These are phyloP conservation scores for Meira miltonrushii DNA, from an alignment of 1,284 basidiomycete species.

Conservation along the genomic window DNA sequence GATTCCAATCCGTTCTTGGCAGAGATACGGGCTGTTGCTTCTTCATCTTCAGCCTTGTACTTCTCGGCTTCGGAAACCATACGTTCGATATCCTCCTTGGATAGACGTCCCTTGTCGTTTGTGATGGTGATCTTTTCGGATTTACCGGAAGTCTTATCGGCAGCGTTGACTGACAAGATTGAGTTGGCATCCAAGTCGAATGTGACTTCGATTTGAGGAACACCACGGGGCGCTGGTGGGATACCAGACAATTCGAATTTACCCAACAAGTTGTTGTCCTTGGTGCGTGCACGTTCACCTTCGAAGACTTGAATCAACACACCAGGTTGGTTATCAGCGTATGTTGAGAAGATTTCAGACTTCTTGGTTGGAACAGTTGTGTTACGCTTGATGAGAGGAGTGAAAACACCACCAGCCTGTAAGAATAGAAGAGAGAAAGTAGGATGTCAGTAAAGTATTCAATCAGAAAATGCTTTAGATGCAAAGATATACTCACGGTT, in stretches of 20 bases:
- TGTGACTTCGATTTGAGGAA: slow-evolving; percentile 95
- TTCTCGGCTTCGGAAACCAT: slow-evolving; percentile 69
- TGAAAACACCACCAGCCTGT: slow-evolving; percentile 91
- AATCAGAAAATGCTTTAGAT: background rate
- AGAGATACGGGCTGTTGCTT: slow-evolving; percentile 64
- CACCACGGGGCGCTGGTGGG: slow-evolving; percentile 95
- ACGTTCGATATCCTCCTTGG: slow-evolving; percentile 96
- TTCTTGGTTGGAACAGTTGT: slow-evolving; percentile 99
- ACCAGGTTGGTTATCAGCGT: slow-evolving; percentile 98
- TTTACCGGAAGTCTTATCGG: slow-evolving; percentile 97
- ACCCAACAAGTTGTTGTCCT: slow-evolving; percentile 98
- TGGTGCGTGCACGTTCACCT: slow-evolving; percentile 97
- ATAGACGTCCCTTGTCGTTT: slow-evolving; percentile 96
- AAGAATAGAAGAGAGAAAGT: background rate
- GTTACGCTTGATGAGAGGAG: slow-evolving; percentile 93
- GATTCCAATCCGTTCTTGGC: slow-evolving; percentile 79
- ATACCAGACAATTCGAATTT: slow-evolving; percentile 98
- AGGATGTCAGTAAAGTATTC: background rate
- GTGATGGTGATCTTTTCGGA: slow-evolving; percentile 89
- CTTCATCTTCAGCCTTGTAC: slow-evolving; percentile 68
- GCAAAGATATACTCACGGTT: slow-evolving; percentile 22
- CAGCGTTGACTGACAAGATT: slow-evolving; percentile 91
- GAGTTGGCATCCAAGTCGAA: slow-evolving; percentile 99
- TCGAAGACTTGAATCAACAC: slow-evolving; percentile 98
- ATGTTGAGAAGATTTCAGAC: slow-evolving; percentile 97